Evolutionary conservation across 805 yeast genomes (phyloP), one percentile per base, ranked within the genome.

Genomic region (Ogataea henricii): DNA sequence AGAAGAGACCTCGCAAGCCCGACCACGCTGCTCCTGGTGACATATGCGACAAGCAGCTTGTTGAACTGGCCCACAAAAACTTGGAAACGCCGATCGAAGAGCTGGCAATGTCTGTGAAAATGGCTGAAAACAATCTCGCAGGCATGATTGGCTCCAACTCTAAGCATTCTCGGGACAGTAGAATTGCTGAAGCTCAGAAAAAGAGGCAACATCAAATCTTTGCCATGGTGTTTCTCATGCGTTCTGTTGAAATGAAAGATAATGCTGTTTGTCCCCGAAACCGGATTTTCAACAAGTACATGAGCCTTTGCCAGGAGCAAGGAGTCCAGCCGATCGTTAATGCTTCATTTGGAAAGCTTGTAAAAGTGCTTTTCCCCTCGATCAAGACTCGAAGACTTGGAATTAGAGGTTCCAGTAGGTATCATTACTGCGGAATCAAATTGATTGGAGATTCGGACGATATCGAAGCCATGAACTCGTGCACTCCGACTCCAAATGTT

Each of bases 381-480:
- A 70, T 88, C 51, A 81, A 82, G 25, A 86, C 94, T 0, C 76
- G 95, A 53, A 74, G 97, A 45, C 70, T 89, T 45, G 97, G 97
- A 1, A 80, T 83, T 64, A 73, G 96, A 42, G 91, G 91, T 2
- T 86, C 84, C 59, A 82, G 92, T 17, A 85, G 85, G 62, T 90
- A 90, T 65, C 95, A 89, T 63, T 89, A 88, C 60, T 86, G 92
- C 65, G 96, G 96, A 2, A 73, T 90, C 44, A 76, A 74, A 54
- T 56, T 76, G 21, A 59, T 66, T 37, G 70, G 70, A 40, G 72
- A 74, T 49, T 62, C 62, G 25, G 63, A 58, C 54, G 53, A 64
- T 49, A 52, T 54, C 22, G 65, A 56, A 16, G 48, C 50, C 2
- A 21, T 48, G 23, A 57, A 47, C 34, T 36, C 53, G 3, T 45